A percentile compares a stretch with the other conserved stretches of the same genome.
Conservation (phyloP, 2,329 filamentous ascomycete genomes). For the Sordariomycetes sp. region DNA sequence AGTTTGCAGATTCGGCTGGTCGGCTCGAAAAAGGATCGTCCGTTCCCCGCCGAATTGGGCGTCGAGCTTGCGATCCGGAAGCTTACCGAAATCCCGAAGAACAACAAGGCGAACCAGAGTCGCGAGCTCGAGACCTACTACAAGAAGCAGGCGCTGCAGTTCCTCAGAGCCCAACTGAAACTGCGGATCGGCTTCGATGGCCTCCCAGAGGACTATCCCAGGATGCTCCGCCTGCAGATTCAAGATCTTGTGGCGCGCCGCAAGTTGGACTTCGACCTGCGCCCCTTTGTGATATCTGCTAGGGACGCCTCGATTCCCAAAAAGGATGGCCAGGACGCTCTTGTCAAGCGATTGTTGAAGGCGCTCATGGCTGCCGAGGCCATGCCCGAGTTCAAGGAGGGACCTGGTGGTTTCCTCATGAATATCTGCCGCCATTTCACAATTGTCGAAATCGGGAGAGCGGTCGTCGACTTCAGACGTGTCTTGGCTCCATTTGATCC, state of each 20-base stretch:
- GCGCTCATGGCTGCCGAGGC: slow-evolving; percentile 78
- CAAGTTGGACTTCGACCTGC: slow-evolving; percentile 49
- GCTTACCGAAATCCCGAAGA: slow-evolving; percentile 67
- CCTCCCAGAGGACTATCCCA: slow-evolving; percentile 78
- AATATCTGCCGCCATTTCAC: slow-evolving; percentile 85
- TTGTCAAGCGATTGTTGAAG: slow-evolving; percentile 77
- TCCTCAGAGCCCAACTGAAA: slow-evolving; percentile 83
- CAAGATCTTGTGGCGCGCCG: slow-evolving; percentile 70
- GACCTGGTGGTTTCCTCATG: slow-evolving; percentile 61
- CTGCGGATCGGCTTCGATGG: slow-evolving; percentile 78
- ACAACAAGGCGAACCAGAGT: slow-evolving; percentile 20
- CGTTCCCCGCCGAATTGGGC: slow-evolving; percentile 77
- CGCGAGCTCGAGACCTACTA: slow-evolving; percentile 70
- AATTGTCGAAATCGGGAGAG: slow-evolving; percentile 74
- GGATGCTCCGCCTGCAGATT: slow-evolving; percentile 74
- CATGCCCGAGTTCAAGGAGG: slow-evolving; percentile 63
- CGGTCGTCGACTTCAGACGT: slow-evolving; percentile 71
- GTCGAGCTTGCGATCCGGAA: slow-evolving; percentile 83
- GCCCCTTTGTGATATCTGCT: slow-evolving; percentile 62
- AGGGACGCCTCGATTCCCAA: slow-evolving; percentile 75
- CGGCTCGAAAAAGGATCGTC: slow-evolving; percentile 76
- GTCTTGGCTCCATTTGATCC: slow-evolving; percentile 70
- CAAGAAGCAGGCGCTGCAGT: slow-evolving; percentile 81
- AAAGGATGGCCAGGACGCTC: slow-evolving; percentile 70
- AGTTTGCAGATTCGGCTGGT: slow-evolving; percentile 84